Evolutionary conservation across 176 grass and related monocot species (phyloP), one percentile per base, ranked within the genome.

Genomic region (Lolium rigidum): DNA sequence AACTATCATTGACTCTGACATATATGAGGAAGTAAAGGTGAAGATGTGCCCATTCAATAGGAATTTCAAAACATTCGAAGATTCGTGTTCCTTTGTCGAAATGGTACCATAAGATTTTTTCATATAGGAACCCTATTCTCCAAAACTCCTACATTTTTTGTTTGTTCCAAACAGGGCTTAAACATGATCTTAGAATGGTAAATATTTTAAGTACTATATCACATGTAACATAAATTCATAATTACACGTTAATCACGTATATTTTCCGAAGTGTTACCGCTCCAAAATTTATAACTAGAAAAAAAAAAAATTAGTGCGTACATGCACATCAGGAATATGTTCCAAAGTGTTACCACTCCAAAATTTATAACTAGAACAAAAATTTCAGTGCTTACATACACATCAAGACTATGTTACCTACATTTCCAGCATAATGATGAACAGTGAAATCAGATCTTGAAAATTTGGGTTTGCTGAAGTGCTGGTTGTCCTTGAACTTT

Each of bases 341-440:
- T 74, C 18, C 28, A 60, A 6, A 56, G 18, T 50, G 3, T 79
- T 22, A 82, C 46, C 50, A 46, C 20, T 16, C 0, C 4, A 26
- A 83, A 50, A 83, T 66, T 69, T 50, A 81, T 26, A 62, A 25
- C 8, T 18, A 41, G 0, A 61, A 82, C 31, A 57, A 44, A 83
- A 37, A 17, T 28, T 84, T 47, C 48, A 87, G 2, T 77, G 26
- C 16, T n/a, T 68, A 58, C 20, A 74, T 84, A 46, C 57, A 87
- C 5, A 52, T 60, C 49, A 87, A 67, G 26, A 61, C 68, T 69
- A 86, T 84, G 83, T 80, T 83, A 90, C 95, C 93, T 91, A 98
- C 95, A 92, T 98, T 80, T 82, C 95, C 95, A 92, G 95, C 95
- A 87, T 98, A 98, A 85, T 98, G 95, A 85, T 92, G 92, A 78